Percentiles rank a stretch among this genome's conserved stretches.
Evolutionary conservation across 768 basidiomycete species (phyloP).

Genomic region (Macrolepiota dolichaula): DNA sequence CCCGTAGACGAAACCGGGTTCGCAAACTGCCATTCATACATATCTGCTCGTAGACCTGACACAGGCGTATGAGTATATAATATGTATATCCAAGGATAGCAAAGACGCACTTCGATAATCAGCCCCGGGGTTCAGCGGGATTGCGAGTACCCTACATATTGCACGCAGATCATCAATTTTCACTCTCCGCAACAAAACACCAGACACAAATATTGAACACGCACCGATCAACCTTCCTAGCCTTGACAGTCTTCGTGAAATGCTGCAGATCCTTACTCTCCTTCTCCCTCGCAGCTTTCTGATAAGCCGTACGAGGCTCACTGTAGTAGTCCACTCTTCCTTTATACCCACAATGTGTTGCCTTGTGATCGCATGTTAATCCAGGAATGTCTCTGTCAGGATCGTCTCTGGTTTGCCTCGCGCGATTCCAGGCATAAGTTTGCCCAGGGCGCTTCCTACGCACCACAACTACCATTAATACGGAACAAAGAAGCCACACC

Average conservation of each 20-base stretch:
- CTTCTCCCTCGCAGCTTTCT: constrained; percentile 42
- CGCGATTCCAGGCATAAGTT: constrained; percentile 10
- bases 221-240: constrained; percentile 56
- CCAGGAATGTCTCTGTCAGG: constrained; percentile 26
- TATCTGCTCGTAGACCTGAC: constrained; percentile 39
- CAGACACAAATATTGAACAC: constrained; percentile 23
- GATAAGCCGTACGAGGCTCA: constrained; percentile 39
- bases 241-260: constrained; percentile 51
- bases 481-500: neutral
- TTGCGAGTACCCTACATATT: constrained; percentile 47
- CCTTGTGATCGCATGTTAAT: constrained; percentile 30
- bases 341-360: constrained; percentile 33
- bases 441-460: constrained; percentile 36
- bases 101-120: constrained; percentile 56
- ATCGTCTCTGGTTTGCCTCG: constrained; percentile 17
- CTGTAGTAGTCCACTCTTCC: constrained; percentile 30
- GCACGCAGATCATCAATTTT: neutral
- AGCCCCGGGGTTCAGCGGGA: constrained; percentile 55
- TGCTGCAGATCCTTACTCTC: constrained; percentile 60
- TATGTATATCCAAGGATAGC: neutral
- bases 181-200: neutral
- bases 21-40: constrained; percentile 57
- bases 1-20: constrained; percentile 61
- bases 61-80: neutral
- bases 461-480: neutral